These are phyloP conservation scores for Cercospora berteroae DNA, from an alignment of 2,329 filamentous ascomycete genomes.

Conservation along the genomic window DNA sequence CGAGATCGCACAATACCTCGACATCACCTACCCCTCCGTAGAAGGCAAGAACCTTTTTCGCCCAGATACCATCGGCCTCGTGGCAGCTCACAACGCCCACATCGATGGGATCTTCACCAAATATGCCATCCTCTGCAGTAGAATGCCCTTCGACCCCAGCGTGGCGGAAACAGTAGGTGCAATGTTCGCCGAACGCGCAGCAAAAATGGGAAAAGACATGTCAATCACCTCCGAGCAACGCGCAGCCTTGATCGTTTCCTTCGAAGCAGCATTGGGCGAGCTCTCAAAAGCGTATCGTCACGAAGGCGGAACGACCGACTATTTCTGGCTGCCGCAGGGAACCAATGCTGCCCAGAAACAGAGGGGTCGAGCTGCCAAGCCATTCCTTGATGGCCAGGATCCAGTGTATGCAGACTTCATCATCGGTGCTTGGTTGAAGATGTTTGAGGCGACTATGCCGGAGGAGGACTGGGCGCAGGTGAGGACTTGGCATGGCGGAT, in stretches of 20 bases:
- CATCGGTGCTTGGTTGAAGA: constrained; percentile 56
- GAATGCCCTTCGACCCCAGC: constrained; percentile 54
- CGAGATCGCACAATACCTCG: constrained; percentile 62
- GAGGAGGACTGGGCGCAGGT: constrained; percentile 50
- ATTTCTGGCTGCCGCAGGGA: constrained; percentile 24
- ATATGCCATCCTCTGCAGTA: constrained; percentile 43
- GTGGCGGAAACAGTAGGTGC: constrained; percentile 47
- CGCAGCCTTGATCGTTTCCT: constrained; percentile 40
- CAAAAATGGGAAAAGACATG: constrained; percentile 38
- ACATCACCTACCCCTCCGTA: constrained; percentile 49
- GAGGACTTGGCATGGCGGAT: constrained; percentile 50
- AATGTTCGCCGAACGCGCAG: constrained; percentile 51
- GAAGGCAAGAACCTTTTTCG: constrained; percentile 52
- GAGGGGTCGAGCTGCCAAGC: constrained; percentile 38
- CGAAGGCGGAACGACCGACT: constrained; percentile 30
- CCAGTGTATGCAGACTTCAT: constrained; percentile 57
- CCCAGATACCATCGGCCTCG: constrained; percentile 33
- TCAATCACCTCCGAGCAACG: constrained; percentile 41
- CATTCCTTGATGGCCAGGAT: constrained; percentile 49
- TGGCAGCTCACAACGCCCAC: constrained; percentile 53
- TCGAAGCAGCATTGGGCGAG: constrained; percentile 44
- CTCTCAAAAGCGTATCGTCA: constrained; percentile 47
- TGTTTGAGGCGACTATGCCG: constrained; percentile 45
- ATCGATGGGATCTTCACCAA: constrained; percentile 56
- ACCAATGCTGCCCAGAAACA: constrained; percentile 24